Percentiles rank a stretch among this genome's conserved stretches.
phyloP scores from a whole-genome alignment of 352 stramenopile genomes.

The Pythium phragmiticola region DNA sequence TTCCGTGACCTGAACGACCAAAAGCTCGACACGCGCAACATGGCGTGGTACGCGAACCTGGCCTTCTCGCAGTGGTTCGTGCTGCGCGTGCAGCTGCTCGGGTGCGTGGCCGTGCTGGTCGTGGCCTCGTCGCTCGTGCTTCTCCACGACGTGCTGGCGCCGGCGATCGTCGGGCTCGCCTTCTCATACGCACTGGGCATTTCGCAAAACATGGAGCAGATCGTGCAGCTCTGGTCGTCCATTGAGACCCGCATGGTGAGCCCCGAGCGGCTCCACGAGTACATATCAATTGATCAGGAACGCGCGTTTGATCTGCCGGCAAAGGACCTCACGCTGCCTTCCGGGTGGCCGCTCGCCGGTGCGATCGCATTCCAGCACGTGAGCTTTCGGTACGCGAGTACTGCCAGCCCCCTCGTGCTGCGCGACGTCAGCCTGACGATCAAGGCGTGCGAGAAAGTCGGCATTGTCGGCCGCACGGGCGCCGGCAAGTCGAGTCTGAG shows the following conservation, averaged over 20 bases:
- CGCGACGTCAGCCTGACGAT: conserved; percentile 45
- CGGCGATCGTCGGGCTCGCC: conserved; percentile 75
- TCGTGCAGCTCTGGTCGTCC: conserved; percentile 50
- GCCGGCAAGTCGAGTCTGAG: conserved; percentile 85
- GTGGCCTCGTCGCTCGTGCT: conserved; percentile 43
- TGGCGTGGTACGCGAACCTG: conserved; percentile 17
- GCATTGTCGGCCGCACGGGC: conserved; percentile 89
- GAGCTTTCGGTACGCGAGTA: conserved; percentile 83
- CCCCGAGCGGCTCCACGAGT: conserved; percentile 79
- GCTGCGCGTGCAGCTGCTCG: conserved; percentile 46
- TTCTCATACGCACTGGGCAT: conserved; percentile 82
- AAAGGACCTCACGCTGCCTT: conserved; percentile 25
- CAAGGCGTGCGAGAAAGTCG: conserved; percentile 50
- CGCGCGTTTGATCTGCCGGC: conserved; percentile 2
- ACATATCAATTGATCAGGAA: conserved; percentile 46
- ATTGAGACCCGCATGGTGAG: conserved; percentile 70
- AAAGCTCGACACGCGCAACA: conserved; percentile 21
- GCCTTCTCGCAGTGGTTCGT: conserved; percentile 49
- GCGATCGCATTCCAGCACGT: conserved; percentile 82
- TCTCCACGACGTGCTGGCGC: conserved; percentile 29
- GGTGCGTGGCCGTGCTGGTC: conserved; percentile 39
- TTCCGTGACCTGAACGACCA: conserved; percentile 40
- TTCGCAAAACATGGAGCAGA: conserved; percentile 67
- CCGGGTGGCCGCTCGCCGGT: conserved; percentile 78
- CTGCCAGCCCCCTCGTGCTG: conserved; percentile 47